Percentiles rank a stretch among this genome's conserved stretches.
phyloP scores from a whole-genome alignment of 106 monocot species.

The Allium cepa region DNA sequence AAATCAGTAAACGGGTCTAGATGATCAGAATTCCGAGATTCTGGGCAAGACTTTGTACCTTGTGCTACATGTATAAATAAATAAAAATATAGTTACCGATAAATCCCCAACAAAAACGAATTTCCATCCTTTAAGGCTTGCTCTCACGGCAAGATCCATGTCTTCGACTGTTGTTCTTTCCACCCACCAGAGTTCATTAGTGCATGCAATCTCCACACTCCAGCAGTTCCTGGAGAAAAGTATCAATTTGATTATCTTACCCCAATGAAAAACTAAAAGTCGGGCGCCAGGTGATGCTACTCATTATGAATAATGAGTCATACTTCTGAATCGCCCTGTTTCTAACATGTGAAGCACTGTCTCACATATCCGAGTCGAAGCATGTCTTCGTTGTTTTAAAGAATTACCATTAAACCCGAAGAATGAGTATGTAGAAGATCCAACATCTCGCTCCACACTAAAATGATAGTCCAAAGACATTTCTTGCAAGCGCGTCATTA shows the following conservation, averaged over 20 bases:
- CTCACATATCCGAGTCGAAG: no score
- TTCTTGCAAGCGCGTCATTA: slow-evolving; percentile 62
- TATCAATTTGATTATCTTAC: no score
- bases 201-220: slow-evolving; percentile 54
- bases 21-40: no score
- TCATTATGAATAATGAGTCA: no score
- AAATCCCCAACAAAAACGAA: slow-evolving; percentile 59
- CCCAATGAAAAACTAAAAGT: no score
- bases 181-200: not conserved
- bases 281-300: no score
- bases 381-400: no score
- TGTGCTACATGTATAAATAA: no score
- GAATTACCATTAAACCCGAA: slow-evolving; percentile 61
- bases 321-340: no score
- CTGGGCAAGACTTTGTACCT: no score
- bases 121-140: slow-evolving; percentile 60
- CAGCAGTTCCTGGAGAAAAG: slow-evolving; percentile 43
- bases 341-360: no score
- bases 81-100: slow-evolving; percentile 18
- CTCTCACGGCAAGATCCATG: slow-evolving; percentile 68
- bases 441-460: slow-evolving; percentile 66
- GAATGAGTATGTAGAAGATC: slow-evolving; percentile 50
- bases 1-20: no score
- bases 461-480: slow-evolving; percentile 77
- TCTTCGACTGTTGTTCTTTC: slow-evolving; percentile 31